phyloP scores from a whole-genome alignment of 768 basidiomycete genomes.

The Tulasnella sp. region DNA sequence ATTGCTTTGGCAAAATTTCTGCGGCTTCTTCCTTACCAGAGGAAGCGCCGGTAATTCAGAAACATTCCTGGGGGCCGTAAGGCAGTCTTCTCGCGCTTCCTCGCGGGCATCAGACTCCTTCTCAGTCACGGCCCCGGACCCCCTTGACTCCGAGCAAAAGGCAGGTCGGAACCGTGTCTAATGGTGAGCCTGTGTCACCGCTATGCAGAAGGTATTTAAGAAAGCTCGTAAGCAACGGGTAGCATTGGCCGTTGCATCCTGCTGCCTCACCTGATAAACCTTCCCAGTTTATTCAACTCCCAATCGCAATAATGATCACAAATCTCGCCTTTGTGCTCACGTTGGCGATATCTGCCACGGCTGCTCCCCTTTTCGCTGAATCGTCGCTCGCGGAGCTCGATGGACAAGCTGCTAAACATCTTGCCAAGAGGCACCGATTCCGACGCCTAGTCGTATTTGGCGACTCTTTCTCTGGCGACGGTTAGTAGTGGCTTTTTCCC shows the following conservation, averaged over 20 bases:
- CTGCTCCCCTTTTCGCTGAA: not conserved
- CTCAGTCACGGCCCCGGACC: too few relatives aligned
- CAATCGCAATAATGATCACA: not conserved
- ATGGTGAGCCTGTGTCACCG: too few relatives aligned
- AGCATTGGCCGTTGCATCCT: too few relatives aligned
- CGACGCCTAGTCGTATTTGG: conserved; percentile 12
- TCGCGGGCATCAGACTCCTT: not conserved
- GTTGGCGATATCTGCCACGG: not conserved
- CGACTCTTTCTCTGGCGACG: conserved; percentile 9
- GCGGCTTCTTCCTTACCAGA: too few relatives aligned
- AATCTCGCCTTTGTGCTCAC: not conserved
- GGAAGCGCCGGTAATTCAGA: too few relatives aligned
- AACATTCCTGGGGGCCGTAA: too few relatives aligned
- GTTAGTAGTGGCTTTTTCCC: not conserved
- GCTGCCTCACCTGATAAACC: not conserved
- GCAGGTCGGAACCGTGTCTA: too few relatives aligned
- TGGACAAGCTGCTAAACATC: not conserved
- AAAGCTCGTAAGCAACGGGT: too few relatives aligned
- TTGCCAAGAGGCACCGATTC: not conserved
- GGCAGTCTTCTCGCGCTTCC: not conserved
- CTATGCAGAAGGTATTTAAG: too few relatives aligned
- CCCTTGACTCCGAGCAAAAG: too few relatives aligned
- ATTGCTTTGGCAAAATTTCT: too few relatives aligned
- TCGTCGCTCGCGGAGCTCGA: not conserved
- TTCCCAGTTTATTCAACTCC: not conserved